Conservation (phyloP, 2,329 filamentous ascomycete genomes). For the Pestalotiopsis fici region DNA sequence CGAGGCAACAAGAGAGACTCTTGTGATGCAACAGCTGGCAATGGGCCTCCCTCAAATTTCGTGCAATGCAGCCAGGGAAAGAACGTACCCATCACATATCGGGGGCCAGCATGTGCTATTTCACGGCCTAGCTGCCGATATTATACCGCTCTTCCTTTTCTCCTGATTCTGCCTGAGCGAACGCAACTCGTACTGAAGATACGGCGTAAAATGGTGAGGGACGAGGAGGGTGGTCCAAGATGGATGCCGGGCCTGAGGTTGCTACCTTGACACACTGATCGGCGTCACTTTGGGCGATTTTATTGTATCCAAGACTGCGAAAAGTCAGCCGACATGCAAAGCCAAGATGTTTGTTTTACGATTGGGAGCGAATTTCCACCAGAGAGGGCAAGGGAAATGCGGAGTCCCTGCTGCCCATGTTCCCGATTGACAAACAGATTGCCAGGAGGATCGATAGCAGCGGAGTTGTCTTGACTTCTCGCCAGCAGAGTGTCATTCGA, state of each 20-base stretch:
- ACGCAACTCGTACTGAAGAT: neutral
- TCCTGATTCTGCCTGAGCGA: neutral
- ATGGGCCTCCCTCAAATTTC: neutral
- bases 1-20: neutral
- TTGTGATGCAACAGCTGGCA: neutral
- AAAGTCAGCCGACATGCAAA: neutral
- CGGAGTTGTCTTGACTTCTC: neutral
- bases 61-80: neutral
- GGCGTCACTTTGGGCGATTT: neutral
- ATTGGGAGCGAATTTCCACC: neutral
- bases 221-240: neutral
- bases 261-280: neutral
- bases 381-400: neutral
- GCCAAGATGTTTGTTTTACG: neutral
- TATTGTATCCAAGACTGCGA: neutral
- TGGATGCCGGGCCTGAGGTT: neutral
- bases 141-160: neutral
- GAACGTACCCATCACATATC: slow-evolving; percentile 16
- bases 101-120: slow-evolving; percentile 6
- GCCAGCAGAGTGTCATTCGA: neutral
- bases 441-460: neutral
- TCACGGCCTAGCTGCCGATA: neutral
- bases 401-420: neutral
- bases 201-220: slow-evolving; percentile 2
- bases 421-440: neutral